Evolutionary conservation across 1,284 basidiomycete genomes (phyloP).

Genomic region (Cryptococcus hybrid): DNA sequence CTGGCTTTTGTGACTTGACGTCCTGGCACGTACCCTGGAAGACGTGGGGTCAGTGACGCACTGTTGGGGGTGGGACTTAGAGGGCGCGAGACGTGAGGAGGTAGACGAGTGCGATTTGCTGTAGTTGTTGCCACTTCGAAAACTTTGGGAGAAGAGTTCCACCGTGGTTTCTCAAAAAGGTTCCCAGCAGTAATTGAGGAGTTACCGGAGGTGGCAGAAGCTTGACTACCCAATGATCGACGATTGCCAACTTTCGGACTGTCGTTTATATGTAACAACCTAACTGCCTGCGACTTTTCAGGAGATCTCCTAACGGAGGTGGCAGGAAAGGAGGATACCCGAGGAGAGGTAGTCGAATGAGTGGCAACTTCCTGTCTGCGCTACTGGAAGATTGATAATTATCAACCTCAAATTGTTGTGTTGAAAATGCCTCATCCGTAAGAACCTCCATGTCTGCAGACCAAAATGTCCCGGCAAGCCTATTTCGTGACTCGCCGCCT

Average conservation of each 20-base stretch:
- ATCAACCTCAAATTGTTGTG: background rate
- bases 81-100: background rate
- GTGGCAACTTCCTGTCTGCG: too few relatives aligned
- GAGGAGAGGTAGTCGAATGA: too few relatives aligned
- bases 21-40: conserved; percentile 7
- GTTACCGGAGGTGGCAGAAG: conserved; percentile 11
- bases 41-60: background rate
- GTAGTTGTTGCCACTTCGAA: conserved; percentile 5
- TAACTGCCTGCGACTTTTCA: too few relatives aligned
- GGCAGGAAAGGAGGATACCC: too few relatives aligned
- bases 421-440: conserved; percentile 9
- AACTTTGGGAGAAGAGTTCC: conserved; percentile 25
- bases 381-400: too few relatives aligned
- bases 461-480: too few relatives aligned
- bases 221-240: conserved; percentile 1
- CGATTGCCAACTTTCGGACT: too few relatives aligned
- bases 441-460: conserved; percentile 24
- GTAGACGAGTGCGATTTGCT: background rate
- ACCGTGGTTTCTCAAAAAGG: conserved; percentile 21
- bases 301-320: too few relatives aligned
- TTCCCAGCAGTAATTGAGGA: conserved; percentile 11
- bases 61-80: conserved; percentile 25
- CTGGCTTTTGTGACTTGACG: conserved; percentile 18
- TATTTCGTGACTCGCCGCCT: background rate
- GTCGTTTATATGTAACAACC: too few relatives aligned